A percentile compares a stretch with the other conserved stretches of the same genome.
Conservation (phyloP, 2,329 filamentous ascomycete species). For the Verticillium klebahnii region DNA sequence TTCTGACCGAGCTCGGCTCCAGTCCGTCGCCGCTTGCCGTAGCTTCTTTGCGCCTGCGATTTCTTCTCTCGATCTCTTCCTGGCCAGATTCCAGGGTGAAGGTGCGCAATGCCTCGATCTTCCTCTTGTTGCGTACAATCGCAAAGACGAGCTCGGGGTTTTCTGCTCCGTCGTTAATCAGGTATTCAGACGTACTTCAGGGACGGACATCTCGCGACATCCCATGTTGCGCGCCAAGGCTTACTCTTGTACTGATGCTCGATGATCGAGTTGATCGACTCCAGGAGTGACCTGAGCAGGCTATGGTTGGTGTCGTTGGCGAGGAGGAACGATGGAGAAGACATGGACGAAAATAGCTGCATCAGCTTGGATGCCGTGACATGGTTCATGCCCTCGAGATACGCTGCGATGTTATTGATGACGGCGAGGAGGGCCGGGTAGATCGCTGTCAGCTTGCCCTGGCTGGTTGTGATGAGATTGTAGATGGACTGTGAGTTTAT, state of each 20-base stretch:
- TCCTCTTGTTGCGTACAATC: slow-evolving; percentile 72
- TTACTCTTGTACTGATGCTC: slow-evolving; percentile 81
- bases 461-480: slow-evolving; percentile 82
- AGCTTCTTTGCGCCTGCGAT: slow-evolving; percentile 63
- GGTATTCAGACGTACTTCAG: too few relatives aligned
- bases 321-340: slow-evolving; percentile 84
- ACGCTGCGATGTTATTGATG: slow-evolving; percentile 87
- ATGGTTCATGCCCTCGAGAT: slow-evolving; percentile 71
- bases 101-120: slow-evolving; percentile 77
- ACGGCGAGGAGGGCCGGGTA: slow-evolving; percentile 90
- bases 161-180: slow-evolving; percentile 36
- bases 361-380: slow-evolving; percentile 76
- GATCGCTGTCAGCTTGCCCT: slow-evolving; percentile 83
- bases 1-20: slow-evolving; percentile 46
- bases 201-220: neutral
- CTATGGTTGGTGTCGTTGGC: slow-evolving; percentile 88
- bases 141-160: slow-evolving; percentile 80
- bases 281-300: slow-evolving; percentile 74
- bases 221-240: slow-evolving; percentile 21
- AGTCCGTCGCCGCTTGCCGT: slow-evolving; percentile 43
- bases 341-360: slow-evolving; percentile 88
- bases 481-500: slow-evolving; percentile 71
- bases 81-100: slow-evolving; percentile 92
- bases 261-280: slow-evolving; percentile 83
- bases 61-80: slow-evolving; percentile 81